Conservation (phyloP, 768 basidiomycete genomes). For the Pleurotus salmoneostramineus region DNA sequence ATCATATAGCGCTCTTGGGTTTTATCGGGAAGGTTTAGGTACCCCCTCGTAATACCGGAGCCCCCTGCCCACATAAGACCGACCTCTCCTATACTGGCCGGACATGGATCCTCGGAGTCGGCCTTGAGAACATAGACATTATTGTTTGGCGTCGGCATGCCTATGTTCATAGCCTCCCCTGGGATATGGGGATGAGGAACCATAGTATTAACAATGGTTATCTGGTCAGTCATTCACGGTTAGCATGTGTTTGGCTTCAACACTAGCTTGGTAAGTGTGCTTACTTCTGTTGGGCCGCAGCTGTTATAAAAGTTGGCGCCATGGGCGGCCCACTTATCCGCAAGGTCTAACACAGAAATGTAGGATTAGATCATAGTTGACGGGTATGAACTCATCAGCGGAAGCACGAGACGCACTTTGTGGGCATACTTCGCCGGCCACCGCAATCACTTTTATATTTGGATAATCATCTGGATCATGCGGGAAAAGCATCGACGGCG, state of each 20-base stretch:
- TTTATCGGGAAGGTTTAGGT: slow-evolving; percentile 52
- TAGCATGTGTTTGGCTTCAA: neutral
- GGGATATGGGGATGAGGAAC: slow-evolving; percentile 33
- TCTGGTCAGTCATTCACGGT: slow-evolving; percentile 11
- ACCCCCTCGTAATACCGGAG: slow-evolving; percentile 49
- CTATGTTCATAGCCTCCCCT: slow-evolving; percentile 42
- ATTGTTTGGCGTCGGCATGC: slow-evolving; percentile 52
- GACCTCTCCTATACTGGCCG: slow-evolving; percentile 27
- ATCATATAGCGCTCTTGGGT: slow-evolving; percentile 44
- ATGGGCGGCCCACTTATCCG: slow-evolving; percentile 35
- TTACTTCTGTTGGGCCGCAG: slow-evolving; percentile 52
- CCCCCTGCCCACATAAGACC: slow-evolving; percentile 62
- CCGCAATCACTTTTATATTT: slow-evolving; percentile 48
- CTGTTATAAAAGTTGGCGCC: slow-evolving; percentile 43
- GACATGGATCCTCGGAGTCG: slow-evolving; percentile 23
- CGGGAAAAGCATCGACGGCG: slow-evolving; percentile 44
- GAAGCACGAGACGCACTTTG: slow-evolving; percentile 28
- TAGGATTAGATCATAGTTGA: neutral
- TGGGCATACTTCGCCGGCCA: slow-evolving; percentile 53
- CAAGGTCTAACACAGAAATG: slow-evolving; percentile 21
- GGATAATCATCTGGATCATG: slow-evolving; percentile 52
- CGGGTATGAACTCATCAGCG: too few species aligned
- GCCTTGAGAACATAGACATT: slow-evolving; percentile 28
- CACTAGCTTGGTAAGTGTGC: neutral
- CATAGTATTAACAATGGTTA: slow-evolving; percentile 57